Evolutionary conservation across 2,329 filamentous ascomycete species (phyloP).

Genomic region (Exophiala sp.): DNA sequence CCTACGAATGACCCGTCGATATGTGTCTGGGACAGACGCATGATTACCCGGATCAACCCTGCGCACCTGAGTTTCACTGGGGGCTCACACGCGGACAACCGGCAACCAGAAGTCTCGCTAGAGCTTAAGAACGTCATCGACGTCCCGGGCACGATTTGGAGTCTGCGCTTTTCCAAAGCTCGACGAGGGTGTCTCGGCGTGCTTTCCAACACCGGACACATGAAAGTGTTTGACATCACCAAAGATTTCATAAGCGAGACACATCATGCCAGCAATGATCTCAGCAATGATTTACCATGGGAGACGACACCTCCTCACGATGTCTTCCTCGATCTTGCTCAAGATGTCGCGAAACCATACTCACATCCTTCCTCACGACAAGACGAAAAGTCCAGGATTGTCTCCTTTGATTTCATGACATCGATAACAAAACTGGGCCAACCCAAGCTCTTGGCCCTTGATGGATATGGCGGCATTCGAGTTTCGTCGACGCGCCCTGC

Average conservation of each 20-base stretch:
- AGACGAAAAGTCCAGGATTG: slow-evolving; percentile 45
- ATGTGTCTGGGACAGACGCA: slow-evolving; percentile 58
- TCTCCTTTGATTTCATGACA: slow-evolving; percentile 58
- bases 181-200: slow-evolving; percentile 54
- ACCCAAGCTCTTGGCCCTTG: slow-evolving; percentile 49
- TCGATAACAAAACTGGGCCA: slow-evolving; percentile 41
- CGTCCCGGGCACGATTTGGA: slow-evolving; percentile 53
- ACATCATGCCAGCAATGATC: slow-evolving; percentile 35
- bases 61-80: slow-evolving; percentile 33
- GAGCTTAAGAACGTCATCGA: slow-evolving; percentile 53
- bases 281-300: slow-evolving; percentile 27
- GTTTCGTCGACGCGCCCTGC: slow-evolving; percentile 36
- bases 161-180: slow-evolving; percentile 54
- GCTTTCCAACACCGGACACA: slow-evolving; percentile 54
- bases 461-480: slow-evolving; percentile 47
- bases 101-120: slow-evolving; percentile 46
- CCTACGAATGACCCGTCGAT: slow-evolving; percentile 53
- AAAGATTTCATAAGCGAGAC: slow-evolving; percentile 45
- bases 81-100: slow-evolving; percentile 31
- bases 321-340: slow-evolving; percentile 43
- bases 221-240: slow-evolving; percentile 52
- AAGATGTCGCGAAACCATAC: slow-evolving; percentile 42
- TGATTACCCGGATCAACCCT: slow-evolving; percentile 37
- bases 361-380: slow-evolving; percentile 41
- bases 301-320: slow-evolving; percentile 39